These are phyloP conservation scores for Penium margaritaceum DNA, from an alignment of 139 green algal species.

Conservation along the genomic window DNA sequence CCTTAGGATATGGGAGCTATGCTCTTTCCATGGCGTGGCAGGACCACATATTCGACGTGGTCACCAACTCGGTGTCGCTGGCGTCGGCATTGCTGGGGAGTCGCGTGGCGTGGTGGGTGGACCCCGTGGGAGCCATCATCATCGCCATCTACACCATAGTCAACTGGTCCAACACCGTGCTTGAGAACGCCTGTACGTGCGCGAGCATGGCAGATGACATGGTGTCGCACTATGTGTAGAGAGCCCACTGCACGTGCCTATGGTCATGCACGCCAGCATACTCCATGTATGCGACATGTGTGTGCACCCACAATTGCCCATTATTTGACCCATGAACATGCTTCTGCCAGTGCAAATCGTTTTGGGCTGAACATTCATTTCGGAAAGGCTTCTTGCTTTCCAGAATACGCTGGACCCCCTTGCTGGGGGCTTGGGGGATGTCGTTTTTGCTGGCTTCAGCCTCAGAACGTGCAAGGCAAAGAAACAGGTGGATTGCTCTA, in stretches of 20 bases:
- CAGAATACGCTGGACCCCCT: too few species aligned
- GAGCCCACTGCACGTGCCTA: not conserved
- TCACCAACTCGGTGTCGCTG: conserved; percentile 52
- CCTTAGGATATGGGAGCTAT: too few species aligned
- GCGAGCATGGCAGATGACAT: not conserved
- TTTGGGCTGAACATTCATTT: too few species aligned
- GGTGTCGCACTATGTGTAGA: not conserved
- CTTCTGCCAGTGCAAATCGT: not conserved
- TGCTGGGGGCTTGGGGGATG: too few species aligned
- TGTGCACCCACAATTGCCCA: not conserved
- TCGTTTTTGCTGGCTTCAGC: too few species aligned
- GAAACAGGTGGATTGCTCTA: too few species aligned
- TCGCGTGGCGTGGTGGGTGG: conserved; percentile 42
- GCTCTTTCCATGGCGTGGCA: conserved; percentile 16
- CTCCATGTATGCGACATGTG: not conserved
- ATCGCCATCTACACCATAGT: conserved; percentile 51
- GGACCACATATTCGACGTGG: conserved; percentile 60
- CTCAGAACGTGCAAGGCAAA: too few species aligned
- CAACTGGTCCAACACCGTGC: conserved; percentile 49
- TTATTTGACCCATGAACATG: not conserved
- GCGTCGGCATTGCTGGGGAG: conserved; percentile 44
- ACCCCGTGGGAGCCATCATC: conserved; percentile 51
- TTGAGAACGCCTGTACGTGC: conserved; percentile 44
- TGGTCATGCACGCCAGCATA: not conserved
- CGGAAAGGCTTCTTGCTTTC: too few species aligned